phyloP scores from a whole-genome alignment of 148 eudicot species.

The Vaccinium darrowii region DNA sequence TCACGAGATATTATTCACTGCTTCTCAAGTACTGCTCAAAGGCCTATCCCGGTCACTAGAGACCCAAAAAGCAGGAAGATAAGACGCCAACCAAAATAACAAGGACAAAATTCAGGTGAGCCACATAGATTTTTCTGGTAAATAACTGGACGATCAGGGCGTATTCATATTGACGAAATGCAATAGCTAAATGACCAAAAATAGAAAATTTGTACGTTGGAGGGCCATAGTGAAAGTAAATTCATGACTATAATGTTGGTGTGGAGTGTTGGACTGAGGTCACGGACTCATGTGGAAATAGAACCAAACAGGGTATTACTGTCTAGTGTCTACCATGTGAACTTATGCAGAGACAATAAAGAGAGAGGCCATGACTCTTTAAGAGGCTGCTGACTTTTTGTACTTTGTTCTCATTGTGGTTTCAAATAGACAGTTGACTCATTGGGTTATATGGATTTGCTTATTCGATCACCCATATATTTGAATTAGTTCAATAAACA shows the following conservation, averaged over 20 bases:
- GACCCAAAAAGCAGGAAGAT: no score
- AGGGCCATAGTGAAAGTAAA: not conserved
- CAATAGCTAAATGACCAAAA: not conserved
- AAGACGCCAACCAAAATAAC: no score
- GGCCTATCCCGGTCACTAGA: not conserved
- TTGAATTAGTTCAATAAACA: no score
- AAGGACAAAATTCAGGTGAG: no score
- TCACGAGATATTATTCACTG: not conserved
- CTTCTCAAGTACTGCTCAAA: not conserved
- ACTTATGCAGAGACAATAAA: not conserved
- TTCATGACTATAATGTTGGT: not conserved
- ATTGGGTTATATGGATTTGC: not conserved
- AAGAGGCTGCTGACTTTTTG: not conserved
- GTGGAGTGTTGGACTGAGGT: not conserved
- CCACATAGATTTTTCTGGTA: no score
- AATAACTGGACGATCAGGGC: no score
- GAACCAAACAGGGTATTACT: not conserved
- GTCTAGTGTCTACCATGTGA: not conserved
- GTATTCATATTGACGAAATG: not conserved
- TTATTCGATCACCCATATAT: not conserved
- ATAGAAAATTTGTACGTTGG: no score
- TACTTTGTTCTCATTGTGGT: not conserved
- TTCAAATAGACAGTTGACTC: not conserved
- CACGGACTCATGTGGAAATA: not conserved
- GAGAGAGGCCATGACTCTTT: not conserved